Conservation (phyloP, 2,329 filamentous ascomycete genomes). For the Stagonosporopsis vannaccii region DNA sequence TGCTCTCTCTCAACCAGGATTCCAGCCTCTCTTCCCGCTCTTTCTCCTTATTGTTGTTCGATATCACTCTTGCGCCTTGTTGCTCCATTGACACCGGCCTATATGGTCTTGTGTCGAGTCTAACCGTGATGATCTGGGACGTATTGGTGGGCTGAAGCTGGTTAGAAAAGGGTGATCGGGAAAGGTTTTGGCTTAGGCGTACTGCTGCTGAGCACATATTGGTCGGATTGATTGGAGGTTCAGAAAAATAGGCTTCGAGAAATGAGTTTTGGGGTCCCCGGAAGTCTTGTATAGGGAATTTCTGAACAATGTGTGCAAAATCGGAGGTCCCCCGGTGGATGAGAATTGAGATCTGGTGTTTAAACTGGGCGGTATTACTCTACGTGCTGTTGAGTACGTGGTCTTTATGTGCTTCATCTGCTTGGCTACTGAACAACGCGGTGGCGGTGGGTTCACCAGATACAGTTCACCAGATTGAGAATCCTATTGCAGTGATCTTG, state of each 20-base stretch:
- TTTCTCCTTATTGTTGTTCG: not conserved
- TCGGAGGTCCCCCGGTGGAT: not conserved
- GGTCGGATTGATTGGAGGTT: not conserved
- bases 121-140: slow-evolving; percentile 3
- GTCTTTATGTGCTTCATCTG: not conserved
- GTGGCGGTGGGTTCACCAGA: not conserved
- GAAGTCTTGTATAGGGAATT: not conserved
- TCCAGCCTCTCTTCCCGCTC: slow-evolving; percentile 4
- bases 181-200: not conserved
- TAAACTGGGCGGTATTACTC: not conserved
- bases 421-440: too few relatives aligned
- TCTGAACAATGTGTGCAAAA: too few relatives aligned
- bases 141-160: not conserved
- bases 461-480: not conserved
- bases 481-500: not conserved
- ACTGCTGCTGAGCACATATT: slow-evolving; percentile 3
- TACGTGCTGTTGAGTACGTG: not conserved
- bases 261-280: not conserved
- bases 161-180: not conserved
- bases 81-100: not conserved
- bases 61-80: not conserved
- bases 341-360: not conserved
- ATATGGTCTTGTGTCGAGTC: not conserved
- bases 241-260: not conserved
- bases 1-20: slow-evolving; percentile 23